phyloP scores from a whole-genome alignment of 768 basidiomycete genomes.

The Royoungia palumana region DNA sequence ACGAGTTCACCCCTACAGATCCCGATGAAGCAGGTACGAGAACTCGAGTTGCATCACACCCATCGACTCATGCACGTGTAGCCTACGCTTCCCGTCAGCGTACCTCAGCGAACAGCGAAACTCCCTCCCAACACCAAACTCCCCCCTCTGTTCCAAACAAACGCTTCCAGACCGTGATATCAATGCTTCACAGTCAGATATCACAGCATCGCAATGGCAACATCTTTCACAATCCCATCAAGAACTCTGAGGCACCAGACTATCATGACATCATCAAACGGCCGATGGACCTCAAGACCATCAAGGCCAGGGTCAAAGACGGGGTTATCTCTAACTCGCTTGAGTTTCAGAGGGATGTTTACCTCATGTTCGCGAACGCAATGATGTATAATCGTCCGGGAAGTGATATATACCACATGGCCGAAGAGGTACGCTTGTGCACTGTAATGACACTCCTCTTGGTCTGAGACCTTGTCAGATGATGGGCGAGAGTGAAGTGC shows the following conservation, averaged over 20 bases:
- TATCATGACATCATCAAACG: slow-evolving; percentile 89
- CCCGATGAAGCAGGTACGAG: slow-evolving; percentile 45
- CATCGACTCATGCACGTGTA: slow-evolving; percentile 4
- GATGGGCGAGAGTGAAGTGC: slow-evolving; percentile 69
- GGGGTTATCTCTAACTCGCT: slow-evolving; percentile 75
- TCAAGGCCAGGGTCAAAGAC: slow-evolving; percentile 82
- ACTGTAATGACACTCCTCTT: slow-evolving; percentile 1
- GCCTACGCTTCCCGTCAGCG: slow-evolving; percentile 19
- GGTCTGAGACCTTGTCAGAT: slow-evolving; percentile 42
- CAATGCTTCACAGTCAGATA: slow-evolving; percentile 77
- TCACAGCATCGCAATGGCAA: slow-evolving; percentile 84
- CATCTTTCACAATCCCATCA: slow-evolving; percentile 90
- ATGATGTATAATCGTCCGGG: slow-evolving; percentile 94
- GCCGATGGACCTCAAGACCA: slow-evolving; percentile 95
- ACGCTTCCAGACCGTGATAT: slow-evolving; percentile 78
- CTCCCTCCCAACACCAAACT: slow-evolving; percentile 11
- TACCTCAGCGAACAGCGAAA: slow-evolving; percentile 16
- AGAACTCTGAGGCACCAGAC: slow-evolving; percentile 82
- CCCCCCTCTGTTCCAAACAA: slow-evolving; percentile 45
- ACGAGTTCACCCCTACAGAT: slow-evolving; percentile 22
- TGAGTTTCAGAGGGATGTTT: slow-evolving; percentile 88
- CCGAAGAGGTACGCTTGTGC: slow-evolving; percentile 68
- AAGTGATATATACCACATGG: slow-evolving; percentile 86
- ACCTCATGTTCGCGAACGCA: slow-evolving; percentile 94
- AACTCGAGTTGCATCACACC: no score